Evolutionary conservation across 495 filamentous ascomycete genomes (phyloP), one percentile per base, ranked within the genome.

Genomic region (Cercophora scortea): DNA sequence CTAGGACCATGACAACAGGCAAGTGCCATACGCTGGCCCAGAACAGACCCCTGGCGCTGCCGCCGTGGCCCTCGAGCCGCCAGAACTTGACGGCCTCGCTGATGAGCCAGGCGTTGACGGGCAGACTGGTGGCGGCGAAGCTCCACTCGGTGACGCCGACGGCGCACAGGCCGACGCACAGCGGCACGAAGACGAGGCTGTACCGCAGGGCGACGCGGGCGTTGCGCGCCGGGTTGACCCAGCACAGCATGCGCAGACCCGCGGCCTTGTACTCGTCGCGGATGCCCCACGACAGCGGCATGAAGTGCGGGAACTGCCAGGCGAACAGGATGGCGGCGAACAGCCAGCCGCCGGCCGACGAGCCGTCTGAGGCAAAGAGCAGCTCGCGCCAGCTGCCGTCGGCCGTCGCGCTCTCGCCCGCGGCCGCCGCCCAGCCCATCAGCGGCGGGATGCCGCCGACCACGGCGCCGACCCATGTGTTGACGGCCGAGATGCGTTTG

Each of bases 231-330:
- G 89, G 89, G 64, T 97, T 94, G 18, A 83, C 80, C 88, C 91
- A 97, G 51, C 74, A 79, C 18, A 96, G 79, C 93, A 98, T 98
- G 54, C 85, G 75, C 66, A 96, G 89, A 0, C 93, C 93, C 0
- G 90, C 93, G 7, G 75, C 73, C 57, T 81, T 84, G 71, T 98
- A 98, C 60, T 98, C 94, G 1, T 95, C 86, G 8, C 88, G 76
- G 51, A 97, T 93, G 9, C 79, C 70, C 78, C 89, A 93, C 18
- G 86, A 90, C 9, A 98, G 74, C 0, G 90, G 84, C 74, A 95
- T 96, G 74, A 98, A 98, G 65, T 98, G 93, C 11, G 93, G 89
- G 61, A 97, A 97, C 66, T 98, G 93, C 93, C 93, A 98, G 1
- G 90, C 88, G 53, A 96, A 94, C 7, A 98, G 73, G 33, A 96